Percentiles rank a stretch among this genome's conserved stretches.
Evolutionary conservation across 2,329 filamentous ascomycete genomes (phyloP).

Genomic region (Penicillium sp.): DNA sequence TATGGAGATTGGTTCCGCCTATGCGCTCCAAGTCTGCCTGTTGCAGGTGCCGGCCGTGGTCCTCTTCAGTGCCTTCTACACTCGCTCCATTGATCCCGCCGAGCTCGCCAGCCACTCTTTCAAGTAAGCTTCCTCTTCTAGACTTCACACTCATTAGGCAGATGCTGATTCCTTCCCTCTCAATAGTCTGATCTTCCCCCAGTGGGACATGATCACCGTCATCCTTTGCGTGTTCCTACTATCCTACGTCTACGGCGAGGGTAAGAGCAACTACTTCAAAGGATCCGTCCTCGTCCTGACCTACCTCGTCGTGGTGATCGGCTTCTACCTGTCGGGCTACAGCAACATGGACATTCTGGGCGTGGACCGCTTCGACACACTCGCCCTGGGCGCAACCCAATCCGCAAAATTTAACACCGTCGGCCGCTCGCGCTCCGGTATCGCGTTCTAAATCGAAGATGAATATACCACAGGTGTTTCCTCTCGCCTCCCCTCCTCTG

Average conservation of each 20-base stretch:
- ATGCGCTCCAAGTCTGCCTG: conserved; percentile 92
- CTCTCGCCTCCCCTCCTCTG: not conserved
- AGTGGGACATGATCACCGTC: conserved; percentile 98
- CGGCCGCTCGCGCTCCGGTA: conserved; percentile 40
- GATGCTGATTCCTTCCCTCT: conserved; percentile 20
- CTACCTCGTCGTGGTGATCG: conserved; percentile 87
- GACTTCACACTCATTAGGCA: not conserved
- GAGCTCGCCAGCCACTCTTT: conserved; percentile 57
- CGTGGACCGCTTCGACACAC: conserved; percentile 50
- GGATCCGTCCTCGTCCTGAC: conserved; percentile 91
- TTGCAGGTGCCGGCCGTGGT: conserved; percentile 93
- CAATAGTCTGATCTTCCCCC: conserved; percentile 81
- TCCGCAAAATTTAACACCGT: conserved; percentile 47
- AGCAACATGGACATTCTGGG: conserved; percentile 55
- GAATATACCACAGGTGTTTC: not conserved
- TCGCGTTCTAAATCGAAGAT: conserved; percentile 33
- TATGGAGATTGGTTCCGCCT: conserved; percentile 98
- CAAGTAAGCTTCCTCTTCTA: conserved; percentile 46
- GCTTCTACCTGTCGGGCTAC: conserved; percentile 83
- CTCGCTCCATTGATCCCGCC: conserved; percentile 55
- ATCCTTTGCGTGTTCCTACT: conserved; percentile 94
- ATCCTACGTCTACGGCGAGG: conserved; percentile 96
- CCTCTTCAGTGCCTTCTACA: conserved; percentile 80
- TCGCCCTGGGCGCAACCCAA: conserved; percentile 41
- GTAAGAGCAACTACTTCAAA: conserved; percentile 99